Evolutionary conservation across 2,329 filamentous ascomycete genomes (phyloP).

Genomic region (Ascochyta koolunga): DNA sequence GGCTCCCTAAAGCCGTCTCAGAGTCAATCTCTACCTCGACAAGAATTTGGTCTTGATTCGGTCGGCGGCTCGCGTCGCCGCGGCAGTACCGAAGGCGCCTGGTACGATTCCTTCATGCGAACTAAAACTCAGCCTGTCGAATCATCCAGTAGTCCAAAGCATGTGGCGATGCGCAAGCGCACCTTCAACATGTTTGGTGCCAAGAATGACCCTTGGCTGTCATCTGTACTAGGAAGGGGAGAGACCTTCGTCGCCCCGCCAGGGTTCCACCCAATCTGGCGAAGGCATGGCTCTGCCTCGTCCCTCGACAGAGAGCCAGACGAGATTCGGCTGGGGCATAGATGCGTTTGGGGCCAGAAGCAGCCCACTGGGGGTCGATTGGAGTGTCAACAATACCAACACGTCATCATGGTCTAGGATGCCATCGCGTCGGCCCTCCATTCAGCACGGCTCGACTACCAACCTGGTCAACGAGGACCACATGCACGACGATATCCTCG

Average conservation of each 20-base stretch:
- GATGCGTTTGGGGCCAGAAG: slow-evolving; percentile 49
- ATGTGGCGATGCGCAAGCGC: slow-evolving; percentile 52
- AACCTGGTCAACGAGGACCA: slow-evolving; percentile 60
- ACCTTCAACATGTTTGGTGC: slow-evolving; percentile 59
- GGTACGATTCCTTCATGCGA: slow-evolving; percentile 60
- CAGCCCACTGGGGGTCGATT: slow-evolving; percentile 52
- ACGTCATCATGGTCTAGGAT: slow-evolving; percentile 71
- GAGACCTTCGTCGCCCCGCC: slow-evolving; percentile 62
- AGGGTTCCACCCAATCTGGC: slow-evolving; percentile 69
- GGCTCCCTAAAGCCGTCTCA: slow-evolving; percentile 74
- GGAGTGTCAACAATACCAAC: slow-evolving; percentile 45
- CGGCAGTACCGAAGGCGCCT: slow-evolving; percentile 61
- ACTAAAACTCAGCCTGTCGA: slow-evolving; percentile 43
- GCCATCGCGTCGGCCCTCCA: slow-evolving; percentile 79
- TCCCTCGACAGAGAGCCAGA: slow-evolving; percentile 48
- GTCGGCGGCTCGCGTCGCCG: slow-evolving; percentile 59
- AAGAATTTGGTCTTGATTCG: slow-evolving; percentile 57
- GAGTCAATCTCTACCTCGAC: slow-evolving; percentile 77
- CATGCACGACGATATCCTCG: slow-evolving; percentile 57
- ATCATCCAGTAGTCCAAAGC: slow-evolving; percentile 43
- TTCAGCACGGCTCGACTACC: slow-evolving; percentile 76
- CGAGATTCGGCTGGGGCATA: slow-evolving; percentile 46
- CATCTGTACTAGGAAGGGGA: slow-evolving; percentile 50
- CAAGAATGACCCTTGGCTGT: slow-evolving; percentile 58
- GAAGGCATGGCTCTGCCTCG: slow-evolving; percentile 44